Evolutionary conservation across 2,329 filamentous ascomycete genomes (phyloP).

Genomic region (Lasiodiplodia hormozganensis): DNA sequence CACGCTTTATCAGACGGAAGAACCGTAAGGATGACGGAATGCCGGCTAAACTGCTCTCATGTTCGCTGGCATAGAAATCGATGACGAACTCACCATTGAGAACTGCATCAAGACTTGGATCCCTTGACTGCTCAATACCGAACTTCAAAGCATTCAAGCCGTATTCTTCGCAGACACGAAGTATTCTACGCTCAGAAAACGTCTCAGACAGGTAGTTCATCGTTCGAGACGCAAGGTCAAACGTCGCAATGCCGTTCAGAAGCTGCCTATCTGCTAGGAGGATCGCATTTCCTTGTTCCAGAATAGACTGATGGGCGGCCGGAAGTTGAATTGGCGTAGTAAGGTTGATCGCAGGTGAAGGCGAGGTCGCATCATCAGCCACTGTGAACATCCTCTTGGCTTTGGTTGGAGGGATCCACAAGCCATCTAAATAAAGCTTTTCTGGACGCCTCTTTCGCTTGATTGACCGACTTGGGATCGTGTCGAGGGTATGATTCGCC

Average conservation of each 20-base stretch:
- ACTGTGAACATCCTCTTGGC: background rate
- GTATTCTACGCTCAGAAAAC: background rate
- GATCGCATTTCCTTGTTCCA: background rate
- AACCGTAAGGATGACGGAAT: background rate
- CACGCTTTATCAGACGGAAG: background rate
- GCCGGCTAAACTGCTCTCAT: background rate
- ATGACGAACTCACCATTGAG: background rate
- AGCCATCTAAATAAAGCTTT: background rate
- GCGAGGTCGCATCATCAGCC: background rate
- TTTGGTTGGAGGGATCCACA: background rate
- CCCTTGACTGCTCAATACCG: background rate
- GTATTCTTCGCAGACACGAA: background rate
- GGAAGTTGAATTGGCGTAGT: background rate
- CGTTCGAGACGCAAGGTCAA: background rate
- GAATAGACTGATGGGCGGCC: background rate
- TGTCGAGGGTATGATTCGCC: background rate
- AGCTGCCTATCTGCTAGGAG: background rate
- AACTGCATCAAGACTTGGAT: background rate
- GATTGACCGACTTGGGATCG: background rate
- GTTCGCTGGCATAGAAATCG: background rate
- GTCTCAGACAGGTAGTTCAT: background rate
- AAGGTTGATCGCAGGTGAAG: background rate
- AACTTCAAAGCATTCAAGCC: background rate
- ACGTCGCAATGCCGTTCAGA: background rate
- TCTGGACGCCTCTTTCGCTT: background rate